Base-by-base conservation (phyloP, 306 rosid genomes). In the Parietaria judaica region DNA sequence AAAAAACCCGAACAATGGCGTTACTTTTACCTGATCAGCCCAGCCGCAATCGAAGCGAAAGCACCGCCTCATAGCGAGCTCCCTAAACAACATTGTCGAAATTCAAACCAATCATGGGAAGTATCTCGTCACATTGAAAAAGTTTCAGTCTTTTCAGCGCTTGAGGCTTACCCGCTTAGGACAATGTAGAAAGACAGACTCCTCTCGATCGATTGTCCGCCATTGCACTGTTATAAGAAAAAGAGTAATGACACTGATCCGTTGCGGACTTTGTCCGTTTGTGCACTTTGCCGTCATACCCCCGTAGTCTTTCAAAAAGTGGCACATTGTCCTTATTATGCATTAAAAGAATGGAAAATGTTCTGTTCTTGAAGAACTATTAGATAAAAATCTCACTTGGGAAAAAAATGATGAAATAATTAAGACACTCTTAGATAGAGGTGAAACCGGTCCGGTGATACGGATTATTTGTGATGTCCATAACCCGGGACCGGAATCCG, bases 31-130 rank as follows among this genome's bases (percentile, higher is more conserved):
- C 95, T 70, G 75, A 60, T 84, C 97, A 60, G 82, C 78, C 96
- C 96, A 87, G 17, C 85, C 84, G 56, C 97, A 91, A 11, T 76
- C 65, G 58, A 60, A 55, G 51, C 74, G 88, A 72, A 87, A 91
- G 68, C 97, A 91, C 76, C 97, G 81, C 96, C 96, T 85, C 95
- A 86, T 85, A 41, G 95, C 97, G 69, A 85, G 76, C 62, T 76
- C 87, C 70, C 96, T 91, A 59, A 10, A 11, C 31, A 23, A 23
- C 31, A 23, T 23, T 23, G 31, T 7, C 49, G 60, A 46, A 16
- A 51, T 47, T 60, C 66, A 77, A 52, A 49, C n/a, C 60, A 6
- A 56, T 13, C n/a, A 36, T 3, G 16, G 6, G 36, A 34, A 10
- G 35, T 46, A 68, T 73, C n/a, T 47, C 56, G 53, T 43, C 48